Evolutionary conservation across 2,329 filamentous ascomycete genomes (phyloP).

Genomic region (Ophiosphaerella herpotricha): DNA sequence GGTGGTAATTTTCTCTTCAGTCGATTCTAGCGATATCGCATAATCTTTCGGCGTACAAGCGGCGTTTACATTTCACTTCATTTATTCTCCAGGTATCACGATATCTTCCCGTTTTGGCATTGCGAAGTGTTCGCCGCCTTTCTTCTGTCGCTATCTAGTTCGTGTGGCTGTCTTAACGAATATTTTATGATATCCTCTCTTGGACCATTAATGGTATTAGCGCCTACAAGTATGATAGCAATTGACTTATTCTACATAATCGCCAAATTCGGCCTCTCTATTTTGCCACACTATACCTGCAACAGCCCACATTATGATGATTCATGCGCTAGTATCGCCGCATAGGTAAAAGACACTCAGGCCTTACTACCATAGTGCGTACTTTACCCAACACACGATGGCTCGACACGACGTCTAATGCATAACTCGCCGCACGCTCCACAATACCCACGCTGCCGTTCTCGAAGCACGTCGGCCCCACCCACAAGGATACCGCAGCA

Average conservation of each 20-base stretch:
- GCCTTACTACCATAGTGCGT: too few species aligned
- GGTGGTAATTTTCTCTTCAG: not conserved
- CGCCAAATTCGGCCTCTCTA: not conserved
- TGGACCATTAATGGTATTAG: constrained; percentile 2
- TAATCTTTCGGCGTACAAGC: constrained; percentile 18
- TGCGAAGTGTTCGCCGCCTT: constrained; percentile 26
- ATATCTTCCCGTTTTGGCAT: constrained; percentile 15
- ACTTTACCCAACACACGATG: not conserved
- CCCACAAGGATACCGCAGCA: not conserved
- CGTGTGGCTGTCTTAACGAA: not conserved
- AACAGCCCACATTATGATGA: not conserved
- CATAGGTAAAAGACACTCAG: too few species aligned
- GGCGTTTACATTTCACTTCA: not conserved
- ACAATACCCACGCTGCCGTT: not conserved
- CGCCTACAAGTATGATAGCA: not conserved
- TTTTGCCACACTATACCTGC: not conserved
- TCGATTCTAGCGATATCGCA: constrained; percentile 14
- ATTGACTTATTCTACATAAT: not conserved
- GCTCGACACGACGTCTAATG: not conserved
- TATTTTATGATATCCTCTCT: constrained; percentile 7
- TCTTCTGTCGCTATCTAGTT: constrained; percentile 9
- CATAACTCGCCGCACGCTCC: not conserved
- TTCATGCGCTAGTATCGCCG: not conserved
- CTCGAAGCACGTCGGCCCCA: not conserved
- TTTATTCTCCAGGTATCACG: constrained; percentile 10